Base-by-base conservation (phyloP, 257 asterid species). In the Solanum lignicaule region DNA sequence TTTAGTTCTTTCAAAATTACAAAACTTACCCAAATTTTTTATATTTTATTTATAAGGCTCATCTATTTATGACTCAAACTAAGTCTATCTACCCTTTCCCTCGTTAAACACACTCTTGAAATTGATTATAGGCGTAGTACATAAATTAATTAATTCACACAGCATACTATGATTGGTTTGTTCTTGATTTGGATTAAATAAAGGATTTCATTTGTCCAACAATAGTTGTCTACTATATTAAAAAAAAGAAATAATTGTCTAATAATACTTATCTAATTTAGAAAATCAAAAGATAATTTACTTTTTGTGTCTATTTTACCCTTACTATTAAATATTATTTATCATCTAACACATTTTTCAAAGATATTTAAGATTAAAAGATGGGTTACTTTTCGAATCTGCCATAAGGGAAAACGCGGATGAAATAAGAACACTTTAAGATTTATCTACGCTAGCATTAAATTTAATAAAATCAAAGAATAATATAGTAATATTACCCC, bases 151-250 rank as follows among this genome's bases (percentile, higher is more conserved):
- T 71, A 66, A 25, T 66, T 16, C 11, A 75, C 46, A 75, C 55
- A 41, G 9, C 31, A n/a, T 43, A 7, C 16, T 13, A 13, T 14
- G 7, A 39, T 39, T 7, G 84, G 35, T 78, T n/a, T n/a, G 3
- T 36, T 75, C 32, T 75, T 23, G 10, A 36, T 75, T 36, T 36
- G 32, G 31, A 74, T 21, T 36, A 74, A 48, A 4, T 3, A 55
- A 55, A 18, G 4, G 9, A 52, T 16, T 52, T 0, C 23, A 6
- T 16, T 10, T 1, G 62, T 52, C 1, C 23, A 52, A 52, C 0
- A 18, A 52, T 52, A 52, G 1, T 52, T 52, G 4, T 52, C 4
- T 6, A 52, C 9, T 52, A 6, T 2, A 52, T 2, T 18, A 52
- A 52, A 52, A 52, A 52, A 18, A 52, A 41, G 48, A 43, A 52